Evolutionary conservation across 176 grass and related monocot genomes (phyloP).

Genomic region (Hsuehochloa calcarea): DNA sequence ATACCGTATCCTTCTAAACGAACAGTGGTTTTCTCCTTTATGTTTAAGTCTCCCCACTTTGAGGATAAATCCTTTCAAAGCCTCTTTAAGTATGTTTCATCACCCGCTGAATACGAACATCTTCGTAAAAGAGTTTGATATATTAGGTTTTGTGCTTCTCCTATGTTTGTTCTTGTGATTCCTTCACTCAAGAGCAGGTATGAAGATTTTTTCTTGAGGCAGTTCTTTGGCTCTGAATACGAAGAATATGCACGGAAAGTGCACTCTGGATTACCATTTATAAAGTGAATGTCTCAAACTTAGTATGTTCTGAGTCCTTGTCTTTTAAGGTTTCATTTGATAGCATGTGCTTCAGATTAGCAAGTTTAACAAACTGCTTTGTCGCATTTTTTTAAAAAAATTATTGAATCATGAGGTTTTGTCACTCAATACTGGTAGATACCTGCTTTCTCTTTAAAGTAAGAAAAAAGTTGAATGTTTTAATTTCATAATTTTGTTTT

Average conservation of each 20-base stretch:
- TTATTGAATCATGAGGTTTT: not conserved
- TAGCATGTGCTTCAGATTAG: slow-evolving; percentile 16
- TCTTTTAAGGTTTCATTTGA: slow-evolving; percentile 4
- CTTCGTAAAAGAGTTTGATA: not conserved
- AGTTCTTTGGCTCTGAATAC: slow-evolving; percentile 80
- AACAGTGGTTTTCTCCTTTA: not conserved
- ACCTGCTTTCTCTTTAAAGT: not conserved
- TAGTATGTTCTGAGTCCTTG: slow-evolving; percentile 31
- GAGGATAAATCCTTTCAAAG: not conserved
- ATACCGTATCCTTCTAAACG: slow-evolving; percentile 82
- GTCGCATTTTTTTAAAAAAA: not conserved
- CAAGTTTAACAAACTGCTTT: not conserved
- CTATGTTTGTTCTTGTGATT: slow-evolving; percentile 35
- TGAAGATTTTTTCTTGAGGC: slow-evolving; percentile 96
- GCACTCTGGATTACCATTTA: slow-evolving; percentile 84
- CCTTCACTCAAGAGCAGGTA: slow-evolving; percentile 66
- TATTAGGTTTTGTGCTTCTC: slow-evolving; percentile 12
- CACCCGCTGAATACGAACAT: not conserved
- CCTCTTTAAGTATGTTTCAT: slow-evolving; percentile 1
- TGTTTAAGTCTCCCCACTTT: not conserved
- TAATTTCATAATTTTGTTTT: not conserved
- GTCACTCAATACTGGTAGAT: slow-evolving; percentile 6
- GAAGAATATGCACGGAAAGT: slow-evolving; percentile 66
- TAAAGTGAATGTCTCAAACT: slow-evolving; percentile 53
- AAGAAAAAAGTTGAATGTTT: slow-evolving; percentile 23